Evolutionary conservation across 257 asterid genomes (phyloP).

Genomic region (Fraxinus pennsylvanica): DNA sequence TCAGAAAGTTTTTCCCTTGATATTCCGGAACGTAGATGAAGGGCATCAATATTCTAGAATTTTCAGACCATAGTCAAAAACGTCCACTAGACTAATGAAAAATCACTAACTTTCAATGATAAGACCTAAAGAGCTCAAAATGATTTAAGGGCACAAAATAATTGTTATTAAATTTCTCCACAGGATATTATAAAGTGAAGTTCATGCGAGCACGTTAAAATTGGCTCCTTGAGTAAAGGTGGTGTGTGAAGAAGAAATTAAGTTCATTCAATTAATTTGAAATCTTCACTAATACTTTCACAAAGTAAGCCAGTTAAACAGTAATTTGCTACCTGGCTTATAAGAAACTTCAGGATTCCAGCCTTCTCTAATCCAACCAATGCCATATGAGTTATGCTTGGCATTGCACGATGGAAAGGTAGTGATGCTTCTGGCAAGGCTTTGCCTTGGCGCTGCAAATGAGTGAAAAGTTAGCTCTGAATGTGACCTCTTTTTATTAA

Average conservation of each 20-base stretch:
- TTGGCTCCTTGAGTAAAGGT: background rate
- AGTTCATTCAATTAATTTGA: slow-evolving; percentile 7
- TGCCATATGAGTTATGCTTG: slow-evolving; percentile 93
- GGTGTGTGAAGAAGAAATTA: background rate
- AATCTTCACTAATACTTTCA: slow-evolving; percentile 14
- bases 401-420: slow-evolving; percentile 94
- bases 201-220: background rate
- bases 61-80: slow-evolving; percentile 30
- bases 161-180: slow-evolving; percentile 8
- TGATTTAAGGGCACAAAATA: background rate
- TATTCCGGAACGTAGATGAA: slow-evolving; percentile 96
- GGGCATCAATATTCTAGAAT: slow-evolving; percentile 85
- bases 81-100: slow-evolving; percentile 16
- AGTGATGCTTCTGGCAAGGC: slow-evolving; percentile 91
- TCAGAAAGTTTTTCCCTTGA: slow-evolving; percentile 87
- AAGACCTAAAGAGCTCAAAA: slow-evolving; percentile 1
- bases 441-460: slow-evolving; percentile 83
- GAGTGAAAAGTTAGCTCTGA: slow-evolving; percentile 22
- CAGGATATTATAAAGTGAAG: slow-evolving; percentile 10
- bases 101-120: slow-evolving; percentile 13
- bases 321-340: slow-evolving; percentile 73
- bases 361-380: slow-evolving; percentile 86
- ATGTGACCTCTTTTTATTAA: slow-evolving; percentile 6
- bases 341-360: slow-evolving; percentile 79
- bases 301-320: background rate